Evolutionary conservation across 139 green algal genomes (phyloP), one percentile per base, ranked within the genome.

Genomic region (Chlamydomonas schloesseri): DNA sequence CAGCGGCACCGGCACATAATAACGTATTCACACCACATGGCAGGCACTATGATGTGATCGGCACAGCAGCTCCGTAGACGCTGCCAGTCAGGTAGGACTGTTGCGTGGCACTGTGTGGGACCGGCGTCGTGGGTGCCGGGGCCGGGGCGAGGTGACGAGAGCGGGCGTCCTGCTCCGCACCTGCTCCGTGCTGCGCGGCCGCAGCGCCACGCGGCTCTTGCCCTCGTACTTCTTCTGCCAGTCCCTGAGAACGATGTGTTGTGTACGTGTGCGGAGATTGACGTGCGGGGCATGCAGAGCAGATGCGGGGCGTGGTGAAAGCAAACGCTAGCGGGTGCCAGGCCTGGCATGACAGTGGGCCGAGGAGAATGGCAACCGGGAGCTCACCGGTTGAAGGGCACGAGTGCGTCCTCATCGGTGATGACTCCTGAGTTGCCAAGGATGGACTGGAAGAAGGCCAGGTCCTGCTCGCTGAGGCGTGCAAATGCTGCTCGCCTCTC

Each of bases 201-300:
- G 86, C 28, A 98, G 89, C 1, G 90, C 93, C 3, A 97, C 34
- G 0, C 34, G 82, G 26, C 84, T 91, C 21, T 80, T 60, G 5
- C 97, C 97, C 10, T 79, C 23, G 82, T 98, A 99, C 86, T 98
- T 98, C 36, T 90, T 83, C 92, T 97, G 97, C 97, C 97, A 99
- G 88, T 99, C 97, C 62, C 89, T 95, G 89, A 46, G 29, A 9
- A 47, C 6, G 28, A 20, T 4, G 21, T 9, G n/a, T 8, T 23
- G 58, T 71, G n/a, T 34, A 62, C 4, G 57, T 26, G 36, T 11
- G 17, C 4, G 18, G 31, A 3, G 20, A 13, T 58, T n/a, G 21
- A 11, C 3, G 29, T 11, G 36, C 20, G 11, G 46, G 15, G 71
- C 42, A 26, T 64, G 26, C 3, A 50, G 9, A 46, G 31, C 24